phyloP scores from a whole-genome alignment of 495 filamentous ascomycete species.

The Neurospora tetraspora region DNA sequence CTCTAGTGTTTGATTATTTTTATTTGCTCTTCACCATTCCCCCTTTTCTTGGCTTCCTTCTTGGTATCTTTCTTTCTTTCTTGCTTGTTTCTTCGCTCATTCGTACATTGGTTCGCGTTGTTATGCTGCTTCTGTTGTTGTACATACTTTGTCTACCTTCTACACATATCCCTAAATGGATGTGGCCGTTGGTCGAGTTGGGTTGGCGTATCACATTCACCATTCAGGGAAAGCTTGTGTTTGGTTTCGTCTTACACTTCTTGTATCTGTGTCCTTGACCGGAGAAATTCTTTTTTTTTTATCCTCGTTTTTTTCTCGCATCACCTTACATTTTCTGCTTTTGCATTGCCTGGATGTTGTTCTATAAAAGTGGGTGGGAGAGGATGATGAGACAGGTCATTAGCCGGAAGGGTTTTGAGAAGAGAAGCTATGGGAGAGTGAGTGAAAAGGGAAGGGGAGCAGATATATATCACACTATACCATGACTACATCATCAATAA shows the following conservation, averaged over 20 bases:
- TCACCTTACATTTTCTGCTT: not conserved
- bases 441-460: not conserved
- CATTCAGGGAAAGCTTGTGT: too few species aligned
- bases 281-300: not conserved
- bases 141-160: not conserved
- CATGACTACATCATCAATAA: not conserved
- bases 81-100: not conserved
- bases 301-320: not conserved
- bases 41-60: not conserved
- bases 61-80: not conserved
- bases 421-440: not conserved
- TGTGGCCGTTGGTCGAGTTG: too few species aligned
- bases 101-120: not conserved
- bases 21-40: not conserved
- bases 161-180: not conserved
- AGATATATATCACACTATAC: not conserved
- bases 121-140: not conserved
- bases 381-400: not conserved
- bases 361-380: not conserved
- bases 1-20: not conserved
- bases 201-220: too few species aligned
- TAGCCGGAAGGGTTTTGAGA: not conserved
- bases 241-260: too few species aligned
- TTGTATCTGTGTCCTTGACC: too few species aligned
- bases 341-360: not conserved